Percentiles rank a stretch among this genome's conserved stretches.
Conservation (phyloP, 768 basidiomycete genomes). For the Boletus sensibilis region DNA sequence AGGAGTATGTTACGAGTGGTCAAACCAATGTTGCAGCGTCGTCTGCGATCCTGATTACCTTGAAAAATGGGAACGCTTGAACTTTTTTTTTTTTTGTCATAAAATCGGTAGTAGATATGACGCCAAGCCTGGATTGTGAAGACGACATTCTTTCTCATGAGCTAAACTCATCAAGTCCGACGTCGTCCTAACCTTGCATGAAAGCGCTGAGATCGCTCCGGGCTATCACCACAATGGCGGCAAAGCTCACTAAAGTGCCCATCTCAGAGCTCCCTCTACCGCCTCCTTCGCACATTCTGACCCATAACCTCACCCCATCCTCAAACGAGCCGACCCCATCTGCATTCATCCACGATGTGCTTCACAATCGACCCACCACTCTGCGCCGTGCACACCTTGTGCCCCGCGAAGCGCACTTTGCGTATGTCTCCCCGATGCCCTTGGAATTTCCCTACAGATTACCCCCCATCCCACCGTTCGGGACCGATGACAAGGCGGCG, state of each 20-base stretch:
- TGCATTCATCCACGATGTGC: slow-evolving; percentile 50
- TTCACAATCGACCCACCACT: slow-evolving; percentile 53
- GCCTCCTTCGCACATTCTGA: slow-evolving; percentile 39
- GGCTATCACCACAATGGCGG: slow-evolving; percentile 18
- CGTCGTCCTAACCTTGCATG: slow-evolving; percentile 15
- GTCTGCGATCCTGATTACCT: slow-evolving; percentile 36
- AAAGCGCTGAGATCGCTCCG: slow-evolving; percentile 9
- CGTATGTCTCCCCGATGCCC: slow-evolving; percentile 82
- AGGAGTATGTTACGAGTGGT: slow-evolving; percentile 39
- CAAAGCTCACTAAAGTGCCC: slow-evolving; percentile 29
- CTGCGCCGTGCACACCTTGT: slow-evolving; percentile 71
- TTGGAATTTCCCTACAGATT: slow-evolving; percentile 82
- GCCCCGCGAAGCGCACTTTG: slow-evolving; percentile 60
- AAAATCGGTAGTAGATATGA: background rate
- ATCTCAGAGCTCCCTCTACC: slow-evolving; percentile 51
- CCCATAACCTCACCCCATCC: slow-evolving; percentile 60
- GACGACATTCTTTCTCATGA: slow-evolving; percentile 2
- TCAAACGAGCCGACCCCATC: slow-evolving; percentile 48
- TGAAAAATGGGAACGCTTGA: background rate
- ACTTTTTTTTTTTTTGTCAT: background rate
- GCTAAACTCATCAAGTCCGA: background rate
- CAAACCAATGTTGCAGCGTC: slow-evolving; percentile 38
- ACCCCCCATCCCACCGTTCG: slow-evolving; percentile 48
- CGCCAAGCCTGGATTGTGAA: background rate
- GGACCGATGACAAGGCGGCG: slow-evolving; percentile 49